Percentiles rank a stretch among this genome's conserved stretches.
phyloP scores from a whole-genome alignment of 2,329 filamentous ascomycete genomes.

The Colletotrichum sp. region DNA sequence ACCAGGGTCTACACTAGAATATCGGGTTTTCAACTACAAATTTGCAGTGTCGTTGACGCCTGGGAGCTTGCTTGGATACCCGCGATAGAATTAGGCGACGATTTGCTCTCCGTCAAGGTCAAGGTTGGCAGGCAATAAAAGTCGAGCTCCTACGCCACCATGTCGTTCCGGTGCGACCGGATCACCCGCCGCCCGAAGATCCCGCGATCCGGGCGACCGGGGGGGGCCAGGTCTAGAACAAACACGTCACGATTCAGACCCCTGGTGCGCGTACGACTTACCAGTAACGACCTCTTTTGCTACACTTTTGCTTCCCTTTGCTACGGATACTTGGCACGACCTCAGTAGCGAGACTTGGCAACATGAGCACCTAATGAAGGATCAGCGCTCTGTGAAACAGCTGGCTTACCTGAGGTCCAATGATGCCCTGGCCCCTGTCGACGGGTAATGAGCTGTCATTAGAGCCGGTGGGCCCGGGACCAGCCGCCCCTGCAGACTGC shows the following conservation, averaged over 20 bases:
- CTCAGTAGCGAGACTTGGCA: not conserved
- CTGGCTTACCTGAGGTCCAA: not conserved
- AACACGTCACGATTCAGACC: not conserved
- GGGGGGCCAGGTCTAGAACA: not conserved
- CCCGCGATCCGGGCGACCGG: not conserved
- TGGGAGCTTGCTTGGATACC: not conserved
- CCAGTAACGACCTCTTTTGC: not conserved
- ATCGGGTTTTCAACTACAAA: not conserved
- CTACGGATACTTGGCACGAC: not conserved
- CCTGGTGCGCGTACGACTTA: not conserved
- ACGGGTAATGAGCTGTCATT: not conserved
- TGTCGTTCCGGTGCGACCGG: not conserved
- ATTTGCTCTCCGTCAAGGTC: not conserved
- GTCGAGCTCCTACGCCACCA: not conserved
- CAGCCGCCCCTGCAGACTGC: slow-evolving; percentile 1
- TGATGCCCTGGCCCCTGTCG: not conserved
- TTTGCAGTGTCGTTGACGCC: not conserved
- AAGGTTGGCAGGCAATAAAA: not conserved
- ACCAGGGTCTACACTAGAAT: rapidly evolving
- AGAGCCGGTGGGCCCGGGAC: not conserved
- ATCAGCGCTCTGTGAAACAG: not conserved
- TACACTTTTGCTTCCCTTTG: not conserved
- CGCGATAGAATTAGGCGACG: not conserved
- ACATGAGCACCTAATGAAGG: not conserved
- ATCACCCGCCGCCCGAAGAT: not conserved